A percentile compares a stretch with the other conserved stretches of the same genome.
These are phyloP conservation scores for Heritiera littoralis DNA, from an alignment of 345 rosid genomes.

Conservation along the genomic window DNA sequence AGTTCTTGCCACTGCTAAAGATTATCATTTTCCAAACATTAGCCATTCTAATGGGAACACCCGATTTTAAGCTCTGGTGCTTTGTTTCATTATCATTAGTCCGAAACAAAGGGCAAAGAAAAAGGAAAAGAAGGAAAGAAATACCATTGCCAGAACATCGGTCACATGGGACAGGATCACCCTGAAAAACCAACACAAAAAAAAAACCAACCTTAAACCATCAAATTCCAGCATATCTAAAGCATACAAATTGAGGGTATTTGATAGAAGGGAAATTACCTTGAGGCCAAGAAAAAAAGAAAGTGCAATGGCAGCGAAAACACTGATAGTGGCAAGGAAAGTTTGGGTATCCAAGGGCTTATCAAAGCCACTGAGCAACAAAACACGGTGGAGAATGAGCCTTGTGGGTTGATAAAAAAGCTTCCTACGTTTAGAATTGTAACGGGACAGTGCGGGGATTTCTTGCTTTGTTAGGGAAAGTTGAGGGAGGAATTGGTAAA, in stretches of 20 bases:
- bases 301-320: conserved; percentile 74
- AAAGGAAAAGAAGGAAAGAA: background rate
- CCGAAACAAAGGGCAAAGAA: background rate
- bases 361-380: conserved; percentile 56
- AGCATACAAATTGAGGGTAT: background rate
- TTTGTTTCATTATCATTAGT: background rate
- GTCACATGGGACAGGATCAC: conserved; percentile 92
- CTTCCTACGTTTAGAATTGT: conserved; percentile 27
- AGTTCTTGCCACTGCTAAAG: background rate
- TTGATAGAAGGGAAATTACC: conserved; percentile 30
- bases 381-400: conserved; percentile 49
- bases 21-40: background rate
- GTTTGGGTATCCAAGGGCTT: conserved; percentile 76
- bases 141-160: conserved; percentile 91
- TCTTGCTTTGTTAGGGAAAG: conserved; percentile 22
- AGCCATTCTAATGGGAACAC: background rate
- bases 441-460: conserved; percentile 26
- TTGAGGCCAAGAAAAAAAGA: conserved; percentile 87
- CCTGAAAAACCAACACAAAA: conserved; percentile 47
- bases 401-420: conserved; percentile 33
- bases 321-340: conserved; percentile 66
- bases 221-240: background rate
- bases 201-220: background rate
- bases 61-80: background rate
- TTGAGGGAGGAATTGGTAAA: conserved; percentile 25